A percentile compares a stretch with the other conserved stretches of the same genome.
Conservation (phyloP, 1,139 yeast species). For the Pichia sp. region DNA sequence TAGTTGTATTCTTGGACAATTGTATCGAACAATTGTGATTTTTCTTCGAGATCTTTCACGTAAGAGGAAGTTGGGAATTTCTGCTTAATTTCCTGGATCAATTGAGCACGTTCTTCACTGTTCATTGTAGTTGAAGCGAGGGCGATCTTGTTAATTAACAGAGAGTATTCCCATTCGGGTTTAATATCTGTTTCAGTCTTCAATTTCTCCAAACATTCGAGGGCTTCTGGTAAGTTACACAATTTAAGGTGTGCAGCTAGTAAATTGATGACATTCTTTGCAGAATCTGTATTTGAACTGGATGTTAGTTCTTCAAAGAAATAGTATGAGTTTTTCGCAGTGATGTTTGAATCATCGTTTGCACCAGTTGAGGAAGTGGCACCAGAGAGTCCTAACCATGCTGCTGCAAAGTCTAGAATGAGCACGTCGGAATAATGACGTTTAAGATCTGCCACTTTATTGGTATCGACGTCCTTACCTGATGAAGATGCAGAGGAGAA, state of each 20-base stretch:
- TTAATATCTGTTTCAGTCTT: constrained; percentile 18
- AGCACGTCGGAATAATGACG: constrained; percentile 18
- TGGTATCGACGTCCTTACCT: constrained; percentile 4
- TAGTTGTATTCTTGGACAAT: constrained; percentile 49
- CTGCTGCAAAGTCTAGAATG: constrained; percentile 22
- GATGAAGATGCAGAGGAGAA: constrained; percentile 4
- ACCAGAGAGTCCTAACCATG: constrained; percentile 20
- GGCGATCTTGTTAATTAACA: constrained; percentile 48
- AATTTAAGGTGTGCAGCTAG: constrained; percentile 34
- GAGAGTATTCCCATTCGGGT: constrained; percentile 31
- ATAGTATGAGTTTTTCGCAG: constrained; percentile 23
- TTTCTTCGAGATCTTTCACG: constrained; percentile 38
- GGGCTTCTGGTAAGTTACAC: constrained; percentile 36
- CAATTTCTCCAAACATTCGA: constrained; percentile 29
- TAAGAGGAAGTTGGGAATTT: constrained; percentile 35
- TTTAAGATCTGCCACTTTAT: constrained; percentile 7
- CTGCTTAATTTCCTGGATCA: constrained; percentile 36
- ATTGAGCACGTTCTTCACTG: constrained; percentile 15
- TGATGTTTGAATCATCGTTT: constrained; percentile 12
- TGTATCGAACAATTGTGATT: constrained; percentile 43
- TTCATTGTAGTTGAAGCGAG: constrained; percentile 42
- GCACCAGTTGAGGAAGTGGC: constrained; percentile 2
- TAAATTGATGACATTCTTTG: constrained; percentile 31
- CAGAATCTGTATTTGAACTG: constrained; percentile 21
- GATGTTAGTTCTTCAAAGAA: constrained; percentile 25